Base-by-base conservation (phyloP, 2,329 filamentous ascomycete genomes). In the Pyrenophora tritici-repentis region DNA sequence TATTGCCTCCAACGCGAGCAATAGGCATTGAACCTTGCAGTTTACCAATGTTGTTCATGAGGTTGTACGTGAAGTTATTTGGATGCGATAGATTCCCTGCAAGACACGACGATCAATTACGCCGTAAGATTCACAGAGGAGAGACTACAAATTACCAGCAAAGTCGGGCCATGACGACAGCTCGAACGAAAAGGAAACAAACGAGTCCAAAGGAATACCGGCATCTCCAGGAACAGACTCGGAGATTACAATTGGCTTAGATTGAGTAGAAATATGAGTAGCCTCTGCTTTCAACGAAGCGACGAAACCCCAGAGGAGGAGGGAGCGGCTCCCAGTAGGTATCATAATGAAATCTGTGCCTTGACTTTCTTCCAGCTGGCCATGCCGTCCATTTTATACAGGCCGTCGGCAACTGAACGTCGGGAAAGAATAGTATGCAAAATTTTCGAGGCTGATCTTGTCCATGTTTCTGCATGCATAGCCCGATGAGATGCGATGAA, bases 1-100 rank as follows among this genome's bases (percentile, higher is more conserved):
- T 86, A 56, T 86, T 87, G n/a, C 84, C 85, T 4, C 85, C 84
- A 1, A 87, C 82, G 13, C 84, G 76, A 47, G 86, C 81, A 57
- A 82, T 78, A 1, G 84, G 84, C 53, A 84, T 84, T 3, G 75
- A 77, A 5, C 83, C 83, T 13, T 75, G 76, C 2, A 86, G 60
- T 14, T 77, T 66, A 1, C 75, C 81, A 18, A 87, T 61, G 47
- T 85, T 86, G 33, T 79, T 77, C 29, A 87, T 69, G 6, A 87
- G 75, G 41, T 83, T 84, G 54, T 84, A 76, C 0, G 83, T 85
- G 66, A 84, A 87, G 0, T 64, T 74, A 59, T 86, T 86, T 2
- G 85, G 84, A 8, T 66, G 60, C 0, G 81, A 80, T 3, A 68
- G 63, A 60, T 84, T 85, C 14, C 83, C 79, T 16, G 12, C 1